Conservation (phyloP, 2,329 filamentous ascomycete genomes). For the Paracamarosporium sp. region DNA sequence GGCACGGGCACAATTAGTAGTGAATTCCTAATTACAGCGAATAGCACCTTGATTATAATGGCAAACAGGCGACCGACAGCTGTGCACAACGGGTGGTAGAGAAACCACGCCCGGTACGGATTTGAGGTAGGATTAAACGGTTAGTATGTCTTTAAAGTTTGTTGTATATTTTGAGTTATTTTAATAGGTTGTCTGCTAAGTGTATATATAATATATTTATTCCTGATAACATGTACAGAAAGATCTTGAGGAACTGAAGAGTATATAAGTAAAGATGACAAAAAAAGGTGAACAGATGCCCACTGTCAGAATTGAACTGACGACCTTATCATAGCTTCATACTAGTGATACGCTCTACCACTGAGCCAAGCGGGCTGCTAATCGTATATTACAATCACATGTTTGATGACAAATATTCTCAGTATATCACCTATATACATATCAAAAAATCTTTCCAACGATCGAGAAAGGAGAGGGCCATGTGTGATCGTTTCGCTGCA, state of each 20-base stretch:
- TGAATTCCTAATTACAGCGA: conserved; percentile 17
- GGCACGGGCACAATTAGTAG: conserved; percentile 15
- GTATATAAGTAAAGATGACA: too few species aligned
- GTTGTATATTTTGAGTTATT: too few species aligned
- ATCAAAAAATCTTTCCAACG: background rate
- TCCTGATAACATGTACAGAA: background rate
- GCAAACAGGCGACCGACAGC: conserved; percentile 17
- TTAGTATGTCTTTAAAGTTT: background rate
- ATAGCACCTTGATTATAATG: conserved; percentile 21
- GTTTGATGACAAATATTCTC: background rate
- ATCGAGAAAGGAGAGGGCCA: background rate
- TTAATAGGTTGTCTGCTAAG: too few species aligned
- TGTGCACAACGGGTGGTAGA: conserved; percentile 1
- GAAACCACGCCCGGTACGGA: background rate
- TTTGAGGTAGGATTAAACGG: too few species aligned
- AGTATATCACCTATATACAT: background rate
- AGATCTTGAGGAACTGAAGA: background rate
- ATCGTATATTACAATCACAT: background rate
- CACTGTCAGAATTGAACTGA: conserved; percentile 11
- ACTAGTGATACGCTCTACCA: conserved; percentile 17
- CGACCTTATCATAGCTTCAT: conserved; percentile 11
- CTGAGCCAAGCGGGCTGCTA: conserved; percentile 12
- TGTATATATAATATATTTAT: background rate
- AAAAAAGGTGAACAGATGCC: conserved; percentile 4
- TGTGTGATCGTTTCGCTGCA: too few species aligned